Evolutionary conservation across 352 stramenopile species (phyloP), one percentile per base, ranked within the genome.

Genomic region (Halophytophthora polymorphica): DNA sequence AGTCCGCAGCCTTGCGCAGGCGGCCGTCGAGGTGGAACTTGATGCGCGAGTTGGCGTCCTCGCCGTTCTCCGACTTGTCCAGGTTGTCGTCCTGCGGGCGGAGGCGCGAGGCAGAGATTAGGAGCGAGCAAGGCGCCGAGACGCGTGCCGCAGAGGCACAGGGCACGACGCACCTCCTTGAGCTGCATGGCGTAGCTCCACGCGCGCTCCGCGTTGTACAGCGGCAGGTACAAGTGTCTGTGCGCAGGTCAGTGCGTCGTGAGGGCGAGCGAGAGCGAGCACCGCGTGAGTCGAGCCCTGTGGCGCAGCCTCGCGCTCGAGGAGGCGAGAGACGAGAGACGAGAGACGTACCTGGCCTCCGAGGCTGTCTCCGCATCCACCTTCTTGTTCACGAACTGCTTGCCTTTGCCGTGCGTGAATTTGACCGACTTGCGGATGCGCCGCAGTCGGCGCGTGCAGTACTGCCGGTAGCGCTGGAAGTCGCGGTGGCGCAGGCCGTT

Each of bases 131-230:
- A n/a, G n/a, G n/a, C n/a, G n/a, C n/a, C n/a, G n/a, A n/a, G n/a
- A n/a, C n/a, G n/a, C n/a, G n/a, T n/a, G n/a, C n/a, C 33, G 11
- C 10, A 37, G 37, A 43, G 14, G n/a, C 37, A 43, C 37, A 22
- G 5, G 15, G 6, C n/a, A 37, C 1, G 14, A 43, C 43, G 18
- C 15, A 58, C 51, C 53, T 83, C 83, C 61, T 90, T 96, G 19
- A 96, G 76, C 64, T 96, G 84, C 87, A 96, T 96, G 6, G 88
- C 88, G 61, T 93, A 96, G 31, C 83, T 87, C 88, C 88, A 97
- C 12, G 86, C 86, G 38, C 88, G 83, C 65, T 97, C 88, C 21
- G 88, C 86, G 66, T 93, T 93, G 71, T 96, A 93, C 45, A 97
- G 73, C 40, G 81, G 84, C 39, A 97, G 53, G 58, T 95, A 91